These are phyloP conservation scores for Globisporangium takayamanum DNA, from an alignment of 352 stramenopile genomes.

Conservation along the genomic window DNA sequence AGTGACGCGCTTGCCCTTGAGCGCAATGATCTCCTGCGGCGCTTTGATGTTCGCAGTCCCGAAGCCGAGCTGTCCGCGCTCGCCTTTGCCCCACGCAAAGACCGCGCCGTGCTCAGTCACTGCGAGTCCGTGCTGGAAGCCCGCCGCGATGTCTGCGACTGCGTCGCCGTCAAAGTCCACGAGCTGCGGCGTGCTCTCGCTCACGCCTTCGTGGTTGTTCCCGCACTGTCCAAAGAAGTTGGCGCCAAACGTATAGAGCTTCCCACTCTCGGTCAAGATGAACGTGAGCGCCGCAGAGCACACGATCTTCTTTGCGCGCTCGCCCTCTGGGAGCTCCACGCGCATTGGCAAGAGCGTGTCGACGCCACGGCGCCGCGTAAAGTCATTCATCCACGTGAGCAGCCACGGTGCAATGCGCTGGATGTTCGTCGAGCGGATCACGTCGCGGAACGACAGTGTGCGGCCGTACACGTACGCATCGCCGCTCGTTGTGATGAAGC, in stretches of 20 bases:
- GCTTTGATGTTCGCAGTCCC: constrained; percentile 64
- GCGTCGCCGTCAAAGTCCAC: constrained; percentile 62
- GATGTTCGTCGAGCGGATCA: constrained; percentile 83
- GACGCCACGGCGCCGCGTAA: constrained; percentile 53
- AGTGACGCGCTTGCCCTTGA: constrained; percentile 60
- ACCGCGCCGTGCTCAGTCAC: constrained; percentile 62
- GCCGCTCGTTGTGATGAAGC: constrained; percentile 63
- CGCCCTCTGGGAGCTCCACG: constrained; percentile 52
- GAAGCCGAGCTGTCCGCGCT: constrained; percentile 78
- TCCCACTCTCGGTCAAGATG: constrained; percentile 67
- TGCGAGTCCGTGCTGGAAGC: constrained; percentile 74
- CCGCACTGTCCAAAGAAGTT: constrained; percentile 83
- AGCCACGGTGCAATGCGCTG: constrained; percentile 69
- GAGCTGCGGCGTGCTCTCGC: constrained; percentile 42
- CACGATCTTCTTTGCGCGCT: constrained; percentile 69
- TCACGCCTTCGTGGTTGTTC: constrained; percentile 51
- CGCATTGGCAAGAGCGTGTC: constrained; percentile 54
- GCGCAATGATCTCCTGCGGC: constrained; percentile 70
- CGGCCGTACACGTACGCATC: constrained; percentile 71
- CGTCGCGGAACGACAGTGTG: constrained; percentile 78
- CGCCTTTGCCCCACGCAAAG: constrained; percentile 79
- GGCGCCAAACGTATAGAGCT: constrained; percentile 70
- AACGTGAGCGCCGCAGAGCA: constrained; percentile 79
- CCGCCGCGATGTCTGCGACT: constrained; percentile 61
- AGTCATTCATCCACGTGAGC: constrained; percentile 61